Evolutionary conservation across 108 stramenopile species (phyloP), one percentile per base, ranked within the genome.

Genomic region (Parmales sp.): DNA sequence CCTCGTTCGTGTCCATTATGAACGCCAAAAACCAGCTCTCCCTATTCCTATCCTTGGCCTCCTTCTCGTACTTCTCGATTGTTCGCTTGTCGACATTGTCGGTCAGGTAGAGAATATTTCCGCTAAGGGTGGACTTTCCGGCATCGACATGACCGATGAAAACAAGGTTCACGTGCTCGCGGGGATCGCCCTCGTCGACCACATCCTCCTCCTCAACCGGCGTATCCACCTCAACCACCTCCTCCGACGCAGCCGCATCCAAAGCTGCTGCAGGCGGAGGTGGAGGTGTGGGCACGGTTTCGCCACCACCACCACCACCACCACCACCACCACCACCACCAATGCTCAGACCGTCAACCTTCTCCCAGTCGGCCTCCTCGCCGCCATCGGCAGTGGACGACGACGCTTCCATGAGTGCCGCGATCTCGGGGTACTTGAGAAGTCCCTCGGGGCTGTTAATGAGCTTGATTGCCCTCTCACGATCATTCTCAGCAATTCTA

Each of bases 21-120:
- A 94, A 99, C 0, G 98, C 98, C 67, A 99, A 68, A 80, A 98
- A 99, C 98, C 98, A 99, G 8, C 93, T 94, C 74, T 99, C 98
- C 45, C 98, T 91, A 79, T 99, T 99, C n/a, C 86, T 80, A 39
- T 95, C 90, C 83, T 99, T 99, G 37, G 98, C 98, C 76, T 99
- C 98, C 60, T 79, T 78, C 78, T 97, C 95, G 78, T 95, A 98
- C 67, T 91, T 81, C 72, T 99, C 96, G 70, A 99, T 98, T 38
- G 96, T 96, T 69, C 99, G 89, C 82, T 96, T 95, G 82, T 99
- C 99, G 22, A 99, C 99, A 68, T 90, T 94, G 71, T 95, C 96
- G 6, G 91, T 95, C 13, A 93, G 73, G 82, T 98, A 98, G 13
- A 99, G 91, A 44, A 99, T 96, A 74, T 95, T 94, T 46, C 99